Percentiles rank a stretch among this genome's conserved stretches.
These are phyloP conservation scores for Tetragonia tetragonoides DNA, from an alignment of 148 eudicot species.

Conservation along the genomic window DNA sequence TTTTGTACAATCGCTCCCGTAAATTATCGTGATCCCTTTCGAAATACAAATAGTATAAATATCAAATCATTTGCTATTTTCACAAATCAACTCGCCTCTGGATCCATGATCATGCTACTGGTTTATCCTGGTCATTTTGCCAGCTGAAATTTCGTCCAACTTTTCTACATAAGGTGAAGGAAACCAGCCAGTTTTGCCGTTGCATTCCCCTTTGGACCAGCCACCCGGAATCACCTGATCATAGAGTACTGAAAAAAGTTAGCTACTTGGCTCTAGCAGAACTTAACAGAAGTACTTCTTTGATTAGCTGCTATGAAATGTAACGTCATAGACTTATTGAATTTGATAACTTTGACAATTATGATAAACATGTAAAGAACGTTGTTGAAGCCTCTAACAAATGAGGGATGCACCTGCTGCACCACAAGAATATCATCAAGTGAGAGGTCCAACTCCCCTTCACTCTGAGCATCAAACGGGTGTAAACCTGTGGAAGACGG, in stretches of 20 bases:
- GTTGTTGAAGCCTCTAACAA: slow-evolving; percentile 7
- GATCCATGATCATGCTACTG: background rate
- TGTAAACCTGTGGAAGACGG: slow-evolving; percentile 50
- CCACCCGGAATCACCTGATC: slow-evolving; percentile 60
- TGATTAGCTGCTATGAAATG: background rate
- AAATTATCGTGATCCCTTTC: background rate
- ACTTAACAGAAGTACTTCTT: background rate
- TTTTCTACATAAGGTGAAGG: slow-evolving; percentile 73
- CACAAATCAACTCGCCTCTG: background rate
- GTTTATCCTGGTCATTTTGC: slow-evolving; percentile 15
- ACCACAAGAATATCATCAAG: slow-evolving; percentile 61
- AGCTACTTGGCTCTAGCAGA: background rate
- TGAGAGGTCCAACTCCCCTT: slow-evolving; percentile 63
- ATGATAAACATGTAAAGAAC: background rate
- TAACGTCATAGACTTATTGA: background rate
- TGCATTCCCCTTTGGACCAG: slow-evolving; percentile 86
- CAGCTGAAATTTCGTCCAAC: slow-evolving; percentile 29
- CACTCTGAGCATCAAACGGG: slow-evolving; percentile 75
- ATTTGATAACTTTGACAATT: background rate
- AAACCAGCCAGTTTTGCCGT: slow-evolving; percentile 73
- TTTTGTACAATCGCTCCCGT: background rate
- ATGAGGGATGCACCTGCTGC: slow-evolving; percentile 45
- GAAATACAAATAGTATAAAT: slow-evolving; percentile 2
- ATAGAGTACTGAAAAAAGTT: background rate
- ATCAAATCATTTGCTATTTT: background rate